Evolutionary conservation across 495 filamentous ascomycete genomes (phyloP), one percentile per base, ranked within the genome.

Genomic region (Entonaema liquescens): DNA sequence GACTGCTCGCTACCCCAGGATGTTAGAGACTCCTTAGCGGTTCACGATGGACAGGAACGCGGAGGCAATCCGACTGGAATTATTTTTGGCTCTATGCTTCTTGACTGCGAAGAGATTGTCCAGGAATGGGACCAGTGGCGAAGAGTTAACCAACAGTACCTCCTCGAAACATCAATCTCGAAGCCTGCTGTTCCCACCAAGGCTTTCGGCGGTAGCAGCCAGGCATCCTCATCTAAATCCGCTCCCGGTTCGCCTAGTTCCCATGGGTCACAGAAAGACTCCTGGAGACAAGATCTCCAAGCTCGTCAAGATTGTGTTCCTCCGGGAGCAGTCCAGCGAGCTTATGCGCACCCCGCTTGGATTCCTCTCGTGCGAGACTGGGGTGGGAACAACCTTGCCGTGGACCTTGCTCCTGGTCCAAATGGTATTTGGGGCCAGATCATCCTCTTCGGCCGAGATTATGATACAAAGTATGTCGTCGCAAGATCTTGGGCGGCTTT

Each of bases 111-210:
- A 77, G 95, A 99, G 78, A 97, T 99, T 58, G 90, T 98, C 6
- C 92, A 97, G 79, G 95, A 99, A 79, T 98, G 95, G 92, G 90
- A 90, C 68, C 97, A 97, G 76, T 99, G 95, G 95, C 89, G 91
- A 71, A 89, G 87, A 62, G 95, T 99, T 65, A 96, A 97, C 78
- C 88, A 92, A 57, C 93, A 98, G 76, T 97, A 91, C 74, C 84
- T 98, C 49, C 83, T 84, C 19, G 81, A 85, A 54, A 84, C 87
- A 0, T 73, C 85, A 12, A 80, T 86, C 56, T 81, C 82, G 58
- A 85, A 86, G 53, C 86, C 89, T 6, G 82, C 86, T 9, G 82
- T 82, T 56, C 90, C 86, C 11, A 81, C 88, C 19, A 93, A 93
- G 77, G 88, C 90, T 3, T 86, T 91, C 35, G 89, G 88, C 40